A percentile compares a stretch with the other conserved stretches of the same genome.
These are phyloP conservation scores for Agapanthus africanus DNA, from an alignment of 106 monocot genomes.

Conservation along the genomic window DNA sequence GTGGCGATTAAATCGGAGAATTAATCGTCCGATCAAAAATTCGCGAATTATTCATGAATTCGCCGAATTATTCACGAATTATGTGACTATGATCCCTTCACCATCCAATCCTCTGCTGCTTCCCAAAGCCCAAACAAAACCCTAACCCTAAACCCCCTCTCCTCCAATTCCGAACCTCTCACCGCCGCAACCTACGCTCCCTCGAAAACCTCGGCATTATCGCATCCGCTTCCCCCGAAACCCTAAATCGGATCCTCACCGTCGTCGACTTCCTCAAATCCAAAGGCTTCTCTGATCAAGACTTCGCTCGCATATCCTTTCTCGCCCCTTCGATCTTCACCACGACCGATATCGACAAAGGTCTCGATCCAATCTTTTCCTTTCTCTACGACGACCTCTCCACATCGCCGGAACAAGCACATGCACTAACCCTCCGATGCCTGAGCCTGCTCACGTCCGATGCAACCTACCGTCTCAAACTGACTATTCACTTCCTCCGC, in stretches of 20 bases:
- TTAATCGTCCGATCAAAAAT: no score
- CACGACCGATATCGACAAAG: conserved; percentile 14
- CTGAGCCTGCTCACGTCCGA: conserved; percentile 19
- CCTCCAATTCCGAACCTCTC: no score
- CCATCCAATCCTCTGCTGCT: no score
- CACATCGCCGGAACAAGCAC: conserved; percentile 11
- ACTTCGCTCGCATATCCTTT: conserved; percentile 26
- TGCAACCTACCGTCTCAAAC: conserved; percentile 30
- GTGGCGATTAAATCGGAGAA: no score
- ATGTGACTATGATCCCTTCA: no score
- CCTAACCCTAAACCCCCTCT: no score
- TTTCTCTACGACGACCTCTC: conserved; percentile 31
- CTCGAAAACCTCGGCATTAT: no score
- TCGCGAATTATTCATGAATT: no score
- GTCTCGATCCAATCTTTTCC: conserved; percentile 29
- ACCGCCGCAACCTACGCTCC: no score
- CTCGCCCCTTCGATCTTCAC: conserved; percentile 33
- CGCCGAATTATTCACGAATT: no score
- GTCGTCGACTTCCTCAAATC: conserved; percentile 25
- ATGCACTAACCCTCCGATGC: conserved; percentile 27
- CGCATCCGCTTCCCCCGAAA: conserved; percentile 10
- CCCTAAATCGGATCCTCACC: conserved; percentile 14
- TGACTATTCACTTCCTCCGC: conserved; percentile 26
- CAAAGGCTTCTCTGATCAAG: conserved; percentile 30
- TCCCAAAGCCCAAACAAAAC: no score